Evolutionary conservation across 495 filamentous ascomycete species (phyloP), one percentile per base, ranked within the genome.

Genomic region (Pyronema omphalodes): DNA sequence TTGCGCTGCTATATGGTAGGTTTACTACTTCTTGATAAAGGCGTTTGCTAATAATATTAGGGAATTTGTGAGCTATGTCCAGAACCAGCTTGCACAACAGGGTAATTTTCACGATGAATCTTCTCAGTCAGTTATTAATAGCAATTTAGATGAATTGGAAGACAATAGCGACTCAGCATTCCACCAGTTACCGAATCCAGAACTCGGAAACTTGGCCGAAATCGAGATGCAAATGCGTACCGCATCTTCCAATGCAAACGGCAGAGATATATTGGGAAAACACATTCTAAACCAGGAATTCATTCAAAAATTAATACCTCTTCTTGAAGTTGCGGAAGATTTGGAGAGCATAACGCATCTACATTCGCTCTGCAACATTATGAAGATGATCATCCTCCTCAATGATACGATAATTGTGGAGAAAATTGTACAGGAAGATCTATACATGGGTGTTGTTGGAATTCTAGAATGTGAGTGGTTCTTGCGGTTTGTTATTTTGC

Each of bases 381-480:
- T 94, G 87, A 98, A 98, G 72, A 83, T 80, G 51, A 75, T 95
- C 37, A 86, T 98, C 47, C 72, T 96, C 44, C 76, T 98, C 18
- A 98, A 98, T 66, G 93, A 98, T 63, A 93, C 81, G 37, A 71
- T 78, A 53, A 93, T 98, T 55, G 93, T 98, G 57, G 91, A 98
- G 66, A 80, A 83, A 46, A 84, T 88, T 44, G 89, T 98, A 7
- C 84, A 83, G 7, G 93, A 98, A 69, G 78, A 84, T 34, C 77
- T 88, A 55, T 81, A 96, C 41, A 67, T 94, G 49, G 93, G 89
- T 1, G 89, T 96, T 44, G 91, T 98, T 46, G 91, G 93, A 50
- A 93, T 93, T 43, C 70, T 98, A 53, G 91, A 98, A 75, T 98
- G 81, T 82, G 73, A 66, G 77, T 6, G 35, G 35, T 37, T 12